Evolutionary conservation across 306 rosid genomes (phyloP).

Genomic region (Nissolia schottii): DNA sequence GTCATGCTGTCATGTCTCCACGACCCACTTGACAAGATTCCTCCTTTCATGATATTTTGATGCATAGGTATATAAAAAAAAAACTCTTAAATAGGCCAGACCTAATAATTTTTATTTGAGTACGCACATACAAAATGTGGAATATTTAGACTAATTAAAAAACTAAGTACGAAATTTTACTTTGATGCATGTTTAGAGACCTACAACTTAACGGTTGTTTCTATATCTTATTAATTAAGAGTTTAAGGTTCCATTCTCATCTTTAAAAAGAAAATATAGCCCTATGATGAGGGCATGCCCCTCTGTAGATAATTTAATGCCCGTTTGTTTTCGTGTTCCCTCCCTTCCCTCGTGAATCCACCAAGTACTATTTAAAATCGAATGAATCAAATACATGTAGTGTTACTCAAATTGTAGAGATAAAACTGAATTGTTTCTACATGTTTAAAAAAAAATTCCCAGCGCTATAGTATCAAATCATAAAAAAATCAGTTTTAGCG

Average conservation of each 20-base stretch:
- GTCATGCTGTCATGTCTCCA: neutral
- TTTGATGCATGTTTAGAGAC: no score
- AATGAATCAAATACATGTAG: neutral
- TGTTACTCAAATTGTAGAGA: neutral
- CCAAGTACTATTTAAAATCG: neutral
- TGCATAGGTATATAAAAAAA: no score
- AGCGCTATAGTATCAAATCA: neutral
- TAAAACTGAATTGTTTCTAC: neutral
- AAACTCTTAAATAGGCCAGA: no score
- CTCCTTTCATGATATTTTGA: conserved; percentile 19
- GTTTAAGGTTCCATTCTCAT: no score
- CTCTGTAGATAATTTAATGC: conserved; percentile 5
- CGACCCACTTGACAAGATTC: conserved; percentile 26
- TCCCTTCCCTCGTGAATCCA: neutral
- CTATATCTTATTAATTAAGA: no score
- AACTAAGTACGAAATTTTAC: no score
- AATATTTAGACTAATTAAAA: no score
- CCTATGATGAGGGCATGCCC: no score
- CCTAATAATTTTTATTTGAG: no score
- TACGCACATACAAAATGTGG: no score
- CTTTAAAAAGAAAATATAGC: no score
- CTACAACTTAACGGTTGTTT: no score
- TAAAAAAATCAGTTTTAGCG: neutral
- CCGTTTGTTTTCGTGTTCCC: neutral
- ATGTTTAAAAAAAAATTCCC: neutral